Conservation (phyloP, 139 green algal species). For the Trebouxia sp. region DNA sequence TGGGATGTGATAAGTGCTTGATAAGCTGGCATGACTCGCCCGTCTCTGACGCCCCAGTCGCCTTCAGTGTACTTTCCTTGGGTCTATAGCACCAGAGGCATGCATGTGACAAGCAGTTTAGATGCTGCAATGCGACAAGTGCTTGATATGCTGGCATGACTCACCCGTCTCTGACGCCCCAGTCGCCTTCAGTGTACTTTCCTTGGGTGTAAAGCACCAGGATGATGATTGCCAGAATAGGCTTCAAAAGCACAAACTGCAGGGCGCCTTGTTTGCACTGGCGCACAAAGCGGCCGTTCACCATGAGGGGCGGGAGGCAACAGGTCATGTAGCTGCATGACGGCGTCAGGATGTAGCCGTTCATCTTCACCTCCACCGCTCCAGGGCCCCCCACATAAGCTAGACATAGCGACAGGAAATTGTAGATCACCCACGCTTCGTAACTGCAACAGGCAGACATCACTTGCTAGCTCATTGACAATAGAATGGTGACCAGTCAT, state of each 20-base stretch:
- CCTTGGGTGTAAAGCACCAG: conserved; percentile 77
- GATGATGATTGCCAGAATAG: conserved; percentile 79
- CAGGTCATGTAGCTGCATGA: conserved; percentile 85
- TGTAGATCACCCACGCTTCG: conserved; percentile 98
- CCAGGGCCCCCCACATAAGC: conserved; percentile 95
- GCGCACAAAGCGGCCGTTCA: conserved; percentile 85
- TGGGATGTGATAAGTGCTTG: too few relatives aligned
- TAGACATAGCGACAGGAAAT: conserved; percentile 93
- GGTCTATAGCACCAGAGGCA: conserved; percentile 72
- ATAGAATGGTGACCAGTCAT: not conserved
- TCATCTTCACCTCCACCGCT: conserved; percentile 83
- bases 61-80: conserved; percentile 80
- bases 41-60: conserved; percentile 69
- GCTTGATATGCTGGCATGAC: too few relatives aligned
- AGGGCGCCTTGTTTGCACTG: conserved; percentile 86
- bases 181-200: conserved; percentile 85
- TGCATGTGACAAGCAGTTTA: not conserved
- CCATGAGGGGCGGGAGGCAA: conserved; percentile 81
- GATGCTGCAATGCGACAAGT: too few relatives aligned
- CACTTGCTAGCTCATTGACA: not conserved
- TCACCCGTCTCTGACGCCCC: conserved; percentile 62
- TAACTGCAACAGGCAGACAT: conserved; percentile 63
- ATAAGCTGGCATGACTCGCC: conserved; percentile 47
- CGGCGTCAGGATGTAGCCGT: conserved; percentile 82
- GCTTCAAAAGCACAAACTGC: conserved; percentile 97